Evolutionary conservation across 1,284 basidiomycete genomes (phyloP).

Genomic region (Pyrrhoderma noxium): DNA sequence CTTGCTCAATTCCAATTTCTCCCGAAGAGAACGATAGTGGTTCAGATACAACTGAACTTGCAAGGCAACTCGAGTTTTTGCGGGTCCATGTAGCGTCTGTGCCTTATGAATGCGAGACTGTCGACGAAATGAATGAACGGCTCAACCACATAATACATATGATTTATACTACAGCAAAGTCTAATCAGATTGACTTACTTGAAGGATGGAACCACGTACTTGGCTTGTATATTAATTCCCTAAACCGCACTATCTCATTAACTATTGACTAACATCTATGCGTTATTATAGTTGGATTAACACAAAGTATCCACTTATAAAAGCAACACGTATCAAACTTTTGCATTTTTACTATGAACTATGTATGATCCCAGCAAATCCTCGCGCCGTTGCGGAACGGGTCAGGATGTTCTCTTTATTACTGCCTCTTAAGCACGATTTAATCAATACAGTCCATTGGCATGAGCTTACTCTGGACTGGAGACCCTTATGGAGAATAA

Average conservation of each 20-base stretch:
- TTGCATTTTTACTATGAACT: conserved; percentile 79
- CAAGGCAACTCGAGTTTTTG: conserved; percentile 51
- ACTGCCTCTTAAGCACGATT: conserved; percentile 47
- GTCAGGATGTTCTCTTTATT: conserved; percentile 68
- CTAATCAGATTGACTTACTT: conserved; percentile 68
- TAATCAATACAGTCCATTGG: conserved; percentile 51
- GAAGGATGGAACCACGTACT: conserved; percentile 68
- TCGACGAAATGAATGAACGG: conserved; percentile 68
- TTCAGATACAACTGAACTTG: conserved; percentile 30
- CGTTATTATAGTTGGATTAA: conserved; percentile 68
- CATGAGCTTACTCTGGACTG: conserved; percentile 67
- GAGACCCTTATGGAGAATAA: conserved; percentile 63
- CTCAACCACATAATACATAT: conserved; percentile 69
- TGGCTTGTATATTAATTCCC: conserved; percentile 47
- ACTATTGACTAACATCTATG: background rate
- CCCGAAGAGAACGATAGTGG: conserved; percentile 20
- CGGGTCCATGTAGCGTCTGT: conserved; percentile 59
- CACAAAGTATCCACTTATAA: conserved; percentile 75
- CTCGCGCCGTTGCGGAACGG: conserved; percentile 62
- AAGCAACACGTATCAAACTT: conserved; percentile 67
- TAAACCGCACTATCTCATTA: conserved; percentile 15
- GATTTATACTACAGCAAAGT: conserved; percentile 66
- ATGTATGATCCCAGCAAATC: conserved; percentile 65
- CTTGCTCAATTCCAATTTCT: no score
- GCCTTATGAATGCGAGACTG: conserved; percentile 74